Base-by-base conservation (phyloP, 345 rosid species). In the Raphanus sativus region DNA sequence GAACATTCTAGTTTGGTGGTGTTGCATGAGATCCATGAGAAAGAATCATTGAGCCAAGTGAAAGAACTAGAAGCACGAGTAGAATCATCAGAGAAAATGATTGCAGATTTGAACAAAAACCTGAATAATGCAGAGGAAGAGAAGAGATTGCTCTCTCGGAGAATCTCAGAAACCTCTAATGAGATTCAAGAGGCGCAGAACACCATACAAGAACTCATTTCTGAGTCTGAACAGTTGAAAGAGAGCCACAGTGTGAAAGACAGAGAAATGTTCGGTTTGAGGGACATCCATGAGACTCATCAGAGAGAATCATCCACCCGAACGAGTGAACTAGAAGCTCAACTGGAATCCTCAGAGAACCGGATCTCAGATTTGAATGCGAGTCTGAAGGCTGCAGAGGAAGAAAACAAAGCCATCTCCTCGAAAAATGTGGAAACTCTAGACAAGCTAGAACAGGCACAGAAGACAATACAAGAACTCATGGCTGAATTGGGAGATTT, bases 81-180 rank as follows among this genome's bases (percentile, higher is more conserved):
- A 13, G 96, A 91, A 81, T 86, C 91, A 65, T 75, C 89, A 33
- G 87, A 86, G 73, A 83, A 81, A 80, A 75, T 56, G 76, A 77
- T 79, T 62, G 81, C 78, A 63, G 88, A 88, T 76, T 68, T 87
- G 76, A 74, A 81, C 25, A 75, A 63, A 11, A 85, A 81, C 70
- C 75, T 85, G 80, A 80, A 73, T 45, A 77, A 79, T 34, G 69
- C 86, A 0, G 81, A 48, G 80, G 91, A 85, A 76, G 96, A 89
- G 74, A 84, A 87, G 71, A 81, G 81, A 24, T 73, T 88, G 62
- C 81, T 93, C 62, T 75, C 86, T 8, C 77, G 61, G 45, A 86
- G 77, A 80, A 63, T 85, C 68, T 81, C 89, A 1, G 86, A 82
- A 71, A 69, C 79, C 72, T 80, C 88, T 33, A 74, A 58, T 79